Percentiles rank a stretch among this genome's conserved stretches.
These are phyloP conservation scores for Podaxis sp. DNA, from an alignment of 768 basidiomycete species.

Conservation along the genomic window DNA sequence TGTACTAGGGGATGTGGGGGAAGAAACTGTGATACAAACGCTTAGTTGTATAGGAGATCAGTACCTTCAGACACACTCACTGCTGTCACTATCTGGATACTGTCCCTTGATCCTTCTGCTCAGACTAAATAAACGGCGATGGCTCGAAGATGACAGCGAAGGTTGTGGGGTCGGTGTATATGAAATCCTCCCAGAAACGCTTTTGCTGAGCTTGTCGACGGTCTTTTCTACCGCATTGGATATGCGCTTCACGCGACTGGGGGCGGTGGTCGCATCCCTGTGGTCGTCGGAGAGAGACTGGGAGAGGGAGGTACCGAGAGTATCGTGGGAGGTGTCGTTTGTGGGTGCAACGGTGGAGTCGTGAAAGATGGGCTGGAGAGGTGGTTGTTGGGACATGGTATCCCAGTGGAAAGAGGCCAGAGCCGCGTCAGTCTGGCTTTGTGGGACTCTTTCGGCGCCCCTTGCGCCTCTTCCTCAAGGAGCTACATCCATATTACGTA, in stretches of 20 bases:
- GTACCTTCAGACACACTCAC: slow-evolving; percentile 21
- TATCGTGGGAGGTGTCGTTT: slow-evolving; percentile 32
- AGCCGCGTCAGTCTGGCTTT: slow-evolving; percentile 3
- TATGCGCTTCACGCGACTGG: slow-evolving; percentile 51
- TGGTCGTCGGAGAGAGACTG: slow-evolving; percentile 26
- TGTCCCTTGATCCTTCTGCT: slow-evolving; percentile 52
- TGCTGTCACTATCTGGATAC: slow-evolving; percentile 32
- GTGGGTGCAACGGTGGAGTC: slow-evolving; percentile 24
- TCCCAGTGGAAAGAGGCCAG: slow-evolving; percentile 16
- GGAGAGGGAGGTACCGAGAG: slow-evolving; percentile 30
- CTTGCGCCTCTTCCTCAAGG: background rate
- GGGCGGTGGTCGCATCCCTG: slow-evolving; percentile 12
- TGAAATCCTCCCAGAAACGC: slow-evolving; percentile 44
- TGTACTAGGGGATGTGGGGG: slow-evolving; percentile 24
- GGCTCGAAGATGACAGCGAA: slow-evolving; percentile 34
- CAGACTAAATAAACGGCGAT: slow-evolving; percentile 56
- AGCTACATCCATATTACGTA: slow-evolving; percentile 7
- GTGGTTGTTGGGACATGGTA: slow-evolving; percentile 25
- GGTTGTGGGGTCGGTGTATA: slow-evolving; percentile 27
- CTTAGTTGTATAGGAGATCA: slow-evolving; percentile 13
- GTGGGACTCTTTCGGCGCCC: slow-evolving; percentile 8
- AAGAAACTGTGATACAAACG: slow-evolving; percentile 6
- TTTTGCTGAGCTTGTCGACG: slow-evolving; percentile 64
- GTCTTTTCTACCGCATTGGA: slow-evolving; percentile 54
- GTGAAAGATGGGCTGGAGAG: slow-evolving; percentile 25